Conservation (phyloP, 139 green algal genomes). For the Coelastrella sp. region DNA sequence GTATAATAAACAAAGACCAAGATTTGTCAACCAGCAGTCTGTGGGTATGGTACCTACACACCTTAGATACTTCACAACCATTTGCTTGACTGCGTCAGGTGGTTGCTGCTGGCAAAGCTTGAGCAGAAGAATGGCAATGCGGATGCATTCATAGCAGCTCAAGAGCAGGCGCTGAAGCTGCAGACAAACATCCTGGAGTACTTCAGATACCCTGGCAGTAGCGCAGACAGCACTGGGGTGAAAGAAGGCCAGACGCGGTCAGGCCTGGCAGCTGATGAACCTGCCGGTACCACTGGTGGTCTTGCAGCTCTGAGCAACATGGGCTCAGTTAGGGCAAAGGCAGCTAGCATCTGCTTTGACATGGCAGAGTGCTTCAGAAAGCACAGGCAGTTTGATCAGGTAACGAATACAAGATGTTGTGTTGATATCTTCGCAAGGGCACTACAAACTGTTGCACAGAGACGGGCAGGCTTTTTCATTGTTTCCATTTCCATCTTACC, state of each 20-base stretch:
- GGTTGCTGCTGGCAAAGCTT: conserved; percentile 54
- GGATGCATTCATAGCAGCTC: conserved; percentile 58
- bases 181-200: conserved; percentile 61
- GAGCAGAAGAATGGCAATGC: conserved; percentile 56
- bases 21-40: no score
- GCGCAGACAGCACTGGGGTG: neutral
- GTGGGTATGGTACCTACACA: no score
- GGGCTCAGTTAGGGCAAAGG: conserved; percentile 24
- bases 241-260: no score
- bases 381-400: conserved; percentile 59
- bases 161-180: conserved; percentile 55
- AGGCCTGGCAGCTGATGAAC: neutral
- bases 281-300: conserved; percentile 1
- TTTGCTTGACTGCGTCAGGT: conserved; percentile 43
- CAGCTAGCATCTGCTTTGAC: conserved; percentile 71
- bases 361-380: conserved; percentile 63
- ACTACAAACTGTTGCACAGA: neutral
- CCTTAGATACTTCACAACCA: no score
- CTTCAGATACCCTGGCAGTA: conserved; percentile 20
- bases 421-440: no score
- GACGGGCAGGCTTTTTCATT: no score
- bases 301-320: conserved; percentile 42
- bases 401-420: no score
- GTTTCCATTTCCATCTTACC: no score
- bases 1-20: no score